Evolutionary conservation across 805 yeast species (phyloP).

Genomic region (Yamadazyma tumulicola): DNA sequence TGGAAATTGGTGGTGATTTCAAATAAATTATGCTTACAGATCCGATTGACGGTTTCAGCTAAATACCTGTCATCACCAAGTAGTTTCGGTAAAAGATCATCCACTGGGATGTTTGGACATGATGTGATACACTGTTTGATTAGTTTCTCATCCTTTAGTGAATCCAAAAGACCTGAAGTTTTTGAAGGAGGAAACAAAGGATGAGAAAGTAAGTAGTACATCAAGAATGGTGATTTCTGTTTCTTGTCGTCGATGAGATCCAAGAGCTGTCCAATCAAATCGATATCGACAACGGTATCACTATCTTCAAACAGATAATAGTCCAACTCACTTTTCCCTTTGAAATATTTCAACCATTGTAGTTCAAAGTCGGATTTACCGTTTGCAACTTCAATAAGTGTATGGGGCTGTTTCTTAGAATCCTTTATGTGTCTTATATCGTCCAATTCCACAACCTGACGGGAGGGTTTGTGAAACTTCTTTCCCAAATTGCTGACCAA

Average conservation of each 20-base stretch:
- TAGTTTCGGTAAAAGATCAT: conserved; percentile 55
- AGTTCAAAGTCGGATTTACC: conserved; percentile 6
- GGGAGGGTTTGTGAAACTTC: conserved; percentile 29
- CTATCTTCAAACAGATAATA: conserved; percentile 49
- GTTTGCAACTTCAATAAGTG: not conserved
- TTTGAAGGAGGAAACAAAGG: conserved; percentile 72
- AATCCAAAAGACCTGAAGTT: conserved; percentile 52
- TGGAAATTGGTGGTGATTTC: conserved; percentile 44
- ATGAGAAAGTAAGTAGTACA: conserved; percentile 78
- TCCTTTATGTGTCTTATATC: conserved; percentile 1
- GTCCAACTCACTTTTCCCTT: conserved; percentile 5
- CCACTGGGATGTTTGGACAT: conserved; percentile 63
- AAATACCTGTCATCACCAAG: too few relatives aligned
- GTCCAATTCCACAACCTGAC: conserved; percentile 1
- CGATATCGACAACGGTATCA: conserved; percentile 63
- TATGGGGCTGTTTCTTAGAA: not conserved
- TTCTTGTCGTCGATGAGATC: conserved; percentile 27
- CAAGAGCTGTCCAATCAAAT: conserved; percentile 47
- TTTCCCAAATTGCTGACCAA: conserved; percentile 70
- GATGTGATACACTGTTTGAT: conserved; percentile 80
- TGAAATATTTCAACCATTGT: conserved; percentile 10
- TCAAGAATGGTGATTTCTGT: too few relatives aligned
- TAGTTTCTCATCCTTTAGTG: conserved; percentile 53
- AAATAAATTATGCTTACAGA: conserved; percentile 56
- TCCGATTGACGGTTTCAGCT: conserved; percentile 61